Evolutionary conservation across 805 yeast genomes (phyloP).

Genomic region (Torulaspora delbrueckii): DNA sequence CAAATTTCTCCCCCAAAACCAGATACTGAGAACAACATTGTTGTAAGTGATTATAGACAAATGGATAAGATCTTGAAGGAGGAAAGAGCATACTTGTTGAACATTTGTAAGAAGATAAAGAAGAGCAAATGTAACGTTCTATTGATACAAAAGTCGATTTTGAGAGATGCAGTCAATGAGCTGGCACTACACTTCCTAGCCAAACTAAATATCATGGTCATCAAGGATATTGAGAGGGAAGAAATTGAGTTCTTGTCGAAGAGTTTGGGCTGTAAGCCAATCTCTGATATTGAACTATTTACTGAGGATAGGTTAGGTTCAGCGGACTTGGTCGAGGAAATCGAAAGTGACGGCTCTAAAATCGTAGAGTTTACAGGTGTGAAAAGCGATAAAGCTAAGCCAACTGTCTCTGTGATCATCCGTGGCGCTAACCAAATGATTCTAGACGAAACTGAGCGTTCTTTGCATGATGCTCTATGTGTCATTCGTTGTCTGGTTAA

Average conservation of each 20-base stretch:
- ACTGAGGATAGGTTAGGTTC: conserved; percentile 88
- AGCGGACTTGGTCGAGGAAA: conserved; percentile 91
- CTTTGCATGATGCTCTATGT: conserved; percentile 95
- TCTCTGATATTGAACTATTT: conserved; percentile 91
- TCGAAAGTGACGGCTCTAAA: conserved; percentile 82
- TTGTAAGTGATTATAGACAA: conserved; percentile 96
- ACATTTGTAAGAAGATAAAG: conserved; percentile 92
- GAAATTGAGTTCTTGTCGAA: conserved; percentile 84
- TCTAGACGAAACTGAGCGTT: conserved; percentile 94
- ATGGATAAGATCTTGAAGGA: conserved; percentile 98
- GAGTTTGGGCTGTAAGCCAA: conserved; percentile 89
- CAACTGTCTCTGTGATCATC: conserved; percentile 82
- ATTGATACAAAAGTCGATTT: conserved; percentile 84
- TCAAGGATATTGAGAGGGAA: conserved; percentile 92
- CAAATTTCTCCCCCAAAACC: conserved; percentile 97
- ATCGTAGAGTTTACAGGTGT: conserved; percentile 85
- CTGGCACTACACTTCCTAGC: conserved; percentile 91
- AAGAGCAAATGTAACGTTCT: conserved; percentile 94
- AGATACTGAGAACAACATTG: conserved; percentile 95
- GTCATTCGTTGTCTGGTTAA: conserved; percentile 87
- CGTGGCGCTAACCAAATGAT: conserved; percentile 92
- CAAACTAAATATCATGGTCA: conserved; percentile 87
- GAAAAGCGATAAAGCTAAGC: conserved; percentile 37
- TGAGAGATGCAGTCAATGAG: conserved; percentile 92
- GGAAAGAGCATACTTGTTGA: conserved; percentile 91